Evolutionary conservation across 306 rosid species (phyloP).

Genomic region (Acmispon strigosus): DNA sequence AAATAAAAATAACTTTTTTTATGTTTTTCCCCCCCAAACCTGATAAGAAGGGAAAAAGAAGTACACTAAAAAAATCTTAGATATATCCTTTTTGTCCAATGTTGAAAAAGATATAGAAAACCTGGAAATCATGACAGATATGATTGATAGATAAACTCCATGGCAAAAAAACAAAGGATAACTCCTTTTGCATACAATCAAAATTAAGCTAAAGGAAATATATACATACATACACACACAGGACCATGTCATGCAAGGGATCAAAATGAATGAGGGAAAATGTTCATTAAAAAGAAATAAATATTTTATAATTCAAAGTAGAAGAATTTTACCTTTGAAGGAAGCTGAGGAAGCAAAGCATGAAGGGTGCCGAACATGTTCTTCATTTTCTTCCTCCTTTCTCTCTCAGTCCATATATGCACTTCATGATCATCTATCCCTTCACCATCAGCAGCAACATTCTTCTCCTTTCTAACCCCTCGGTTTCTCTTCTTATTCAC

Average conservation of each 20-base stretch:
- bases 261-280: too few relatives aligned
- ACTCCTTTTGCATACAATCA: not conserved
- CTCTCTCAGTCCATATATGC: slow-evolving; percentile 73
- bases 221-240: too few relatives aligned
- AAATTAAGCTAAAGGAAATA: not conserved
- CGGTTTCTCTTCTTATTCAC: not conserved
- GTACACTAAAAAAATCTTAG: not conserved
- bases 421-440: slow-evolving; percentile 27
- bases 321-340: slow-evolving; percentile 54
- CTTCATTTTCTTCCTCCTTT: slow-evolving; percentile 86
- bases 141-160: not conserved
- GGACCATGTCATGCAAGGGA: too few relatives aligned
- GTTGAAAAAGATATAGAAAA: not conserved
- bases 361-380: slow-evolving; percentile 70
- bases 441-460: not conserved
- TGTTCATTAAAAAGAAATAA: too few relatives aligned
- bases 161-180: not conserved
- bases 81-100: not conserved
- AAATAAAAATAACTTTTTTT: too few relatives aligned
- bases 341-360: slow-evolving; percentile 68
- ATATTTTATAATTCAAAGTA: too few relatives aligned
- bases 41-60: not conserved
- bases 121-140: not conserved
- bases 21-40: not conserved
- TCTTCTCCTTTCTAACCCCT: not conserved